A percentile compares a stretch with the other conserved stretches of the same genome.
Evolutionary conservation across 2,329 filamentous ascomycete genomes (phyloP).

Genomic region (Aspergillus sergii): DNA sequence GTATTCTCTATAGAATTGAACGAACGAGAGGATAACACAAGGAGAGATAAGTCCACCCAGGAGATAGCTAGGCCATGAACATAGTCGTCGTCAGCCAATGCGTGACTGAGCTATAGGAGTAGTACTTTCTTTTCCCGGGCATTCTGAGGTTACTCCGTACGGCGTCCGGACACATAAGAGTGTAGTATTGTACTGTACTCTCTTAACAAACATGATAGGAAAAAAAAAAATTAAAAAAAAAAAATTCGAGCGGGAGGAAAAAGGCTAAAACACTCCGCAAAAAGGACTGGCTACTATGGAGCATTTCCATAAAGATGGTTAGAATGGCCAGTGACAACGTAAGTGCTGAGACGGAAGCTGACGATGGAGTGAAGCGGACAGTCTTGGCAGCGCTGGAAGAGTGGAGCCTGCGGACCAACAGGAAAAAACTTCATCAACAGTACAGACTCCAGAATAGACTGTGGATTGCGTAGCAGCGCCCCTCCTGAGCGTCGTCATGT

Average conservation of each 20-base stretch:
- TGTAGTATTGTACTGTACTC: neutral
- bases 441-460: neutral
- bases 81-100: slow-evolving; percentile 8
- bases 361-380: slow-evolving; percentile 21
- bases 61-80: slow-evolving; percentile 10
- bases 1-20: slow-evolving; percentile 21
- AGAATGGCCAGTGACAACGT: slow-evolving; percentile 21
- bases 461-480: neutral
- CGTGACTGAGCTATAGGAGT: neutral
- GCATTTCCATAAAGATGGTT: slow-evolving; percentile 13
- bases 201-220: neutral
- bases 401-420: slow-evolving; percentile 19
- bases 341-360: slow-evolving; percentile 26
- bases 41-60: slow-evolving; percentile 3
- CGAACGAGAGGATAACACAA: slow-evolving; percentile 12
- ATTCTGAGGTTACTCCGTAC: neutral
- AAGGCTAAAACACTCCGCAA: slow-evolving; percentile 15
- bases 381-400: slow-evolving; percentile 28
- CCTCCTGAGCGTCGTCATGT: neutral
- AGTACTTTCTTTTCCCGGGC: neutral
- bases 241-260: slow-evolving; percentile 11
- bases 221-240: neutral
- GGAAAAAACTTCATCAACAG: slow-evolving; percentile 8
- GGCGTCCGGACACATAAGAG: neutral
- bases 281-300: slow-evolving; percentile 9